Evolutionary conservation across 441 rosid genomes (phyloP).

Genomic region (Populus hybrid): DNA sequence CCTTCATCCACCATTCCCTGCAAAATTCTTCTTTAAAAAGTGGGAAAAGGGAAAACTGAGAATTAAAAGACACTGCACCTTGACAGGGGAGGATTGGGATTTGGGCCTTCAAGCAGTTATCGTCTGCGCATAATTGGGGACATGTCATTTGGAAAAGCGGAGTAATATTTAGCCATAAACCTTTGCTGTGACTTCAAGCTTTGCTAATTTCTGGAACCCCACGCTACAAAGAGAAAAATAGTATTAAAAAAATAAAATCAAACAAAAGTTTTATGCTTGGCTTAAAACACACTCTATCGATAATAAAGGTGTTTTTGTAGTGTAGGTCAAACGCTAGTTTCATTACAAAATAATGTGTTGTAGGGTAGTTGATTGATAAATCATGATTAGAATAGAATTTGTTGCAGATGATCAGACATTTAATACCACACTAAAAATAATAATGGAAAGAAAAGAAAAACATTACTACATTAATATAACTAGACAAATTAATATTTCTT

Average conservation of each 20-base stretch:
- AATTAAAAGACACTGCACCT: neutral
- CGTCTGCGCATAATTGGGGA: neutral
- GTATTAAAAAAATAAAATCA: too few relatives aligned
- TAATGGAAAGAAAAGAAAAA: neutral
- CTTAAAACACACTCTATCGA: neutral
- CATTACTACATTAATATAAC: too few relatives aligned
- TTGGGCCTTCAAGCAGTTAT: neutral
- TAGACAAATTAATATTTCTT: too few relatives aligned
- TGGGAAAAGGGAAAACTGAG: neutral
- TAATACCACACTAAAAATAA: neutral
- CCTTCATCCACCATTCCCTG: neutral
- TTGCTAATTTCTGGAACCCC: neutral
- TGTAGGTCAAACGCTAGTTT: neutral
- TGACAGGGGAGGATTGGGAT: neutral
- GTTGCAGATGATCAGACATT: too few relatives aligned
- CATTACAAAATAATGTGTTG: neutral
- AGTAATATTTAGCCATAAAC: neutral
- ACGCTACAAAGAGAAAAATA: neutral
- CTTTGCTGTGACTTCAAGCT: neutral
- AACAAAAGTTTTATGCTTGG: neutral
- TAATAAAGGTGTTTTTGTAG: neutral
- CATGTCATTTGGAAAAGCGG: neutral
- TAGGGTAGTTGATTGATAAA: too few relatives aligned
- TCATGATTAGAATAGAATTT: neutral
- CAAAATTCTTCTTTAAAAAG: neutral